These are phyloP conservation scores for Mycena epipterygia DNA, from an alignment of 768 basidiomycete species.

Conservation along the genomic window DNA sequence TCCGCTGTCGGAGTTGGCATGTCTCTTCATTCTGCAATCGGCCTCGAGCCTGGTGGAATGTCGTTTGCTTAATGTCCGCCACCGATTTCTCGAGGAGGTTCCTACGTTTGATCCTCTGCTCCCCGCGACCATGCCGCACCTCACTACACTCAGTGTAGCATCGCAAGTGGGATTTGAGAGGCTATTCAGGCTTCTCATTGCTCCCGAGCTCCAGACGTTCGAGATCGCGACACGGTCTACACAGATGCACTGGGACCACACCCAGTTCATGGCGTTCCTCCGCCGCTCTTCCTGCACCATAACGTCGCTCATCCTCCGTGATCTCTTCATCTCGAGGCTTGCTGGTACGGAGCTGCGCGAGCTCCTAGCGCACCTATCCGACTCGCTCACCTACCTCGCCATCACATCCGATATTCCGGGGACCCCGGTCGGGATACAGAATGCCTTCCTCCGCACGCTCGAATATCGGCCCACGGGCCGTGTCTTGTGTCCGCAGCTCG, in stretches of 20 bases:
- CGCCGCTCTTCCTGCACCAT: constrained; percentile 24
- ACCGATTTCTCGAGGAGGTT: constrained; percentile 6
- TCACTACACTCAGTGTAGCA: constrained; percentile 14
- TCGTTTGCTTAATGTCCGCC: constrained; percentile 24
- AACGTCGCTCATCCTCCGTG: constrained; percentile 25
- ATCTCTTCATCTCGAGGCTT: constrained; percentile 28
- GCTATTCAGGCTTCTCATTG: constrained; percentile 14
- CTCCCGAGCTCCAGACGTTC: constrained; percentile 17
- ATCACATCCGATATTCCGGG: constrained; percentile 34
- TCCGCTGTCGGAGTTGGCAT: constrained; percentile 19
- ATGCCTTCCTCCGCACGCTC: constrained; percentile 12
- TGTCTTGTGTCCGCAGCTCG: constrained; percentile 30
- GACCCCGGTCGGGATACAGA: constrained; percentile 21
- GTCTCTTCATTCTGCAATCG: constrained; percentile 21
- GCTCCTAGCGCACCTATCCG: constrained; percentile 15
- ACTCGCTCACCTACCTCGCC: constrained; percentile 18
- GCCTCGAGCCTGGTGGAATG: constrained; percentile 27
- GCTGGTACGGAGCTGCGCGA: constrained; percentile 2
- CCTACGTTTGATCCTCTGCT: constrained; percentile 19
- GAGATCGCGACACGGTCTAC: constrained; percentile 30
- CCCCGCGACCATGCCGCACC: constrained; percentile 1
- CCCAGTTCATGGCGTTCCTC: constrained; percentile 30
- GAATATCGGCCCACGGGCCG: neutral
- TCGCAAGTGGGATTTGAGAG: constrained; percentile 24
- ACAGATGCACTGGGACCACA: constrained; percentile 30